phyloP scores from a whole-genome alignment of 2,329 filamentous ascomycete species.

The Aspergillus candidus region DNA sequence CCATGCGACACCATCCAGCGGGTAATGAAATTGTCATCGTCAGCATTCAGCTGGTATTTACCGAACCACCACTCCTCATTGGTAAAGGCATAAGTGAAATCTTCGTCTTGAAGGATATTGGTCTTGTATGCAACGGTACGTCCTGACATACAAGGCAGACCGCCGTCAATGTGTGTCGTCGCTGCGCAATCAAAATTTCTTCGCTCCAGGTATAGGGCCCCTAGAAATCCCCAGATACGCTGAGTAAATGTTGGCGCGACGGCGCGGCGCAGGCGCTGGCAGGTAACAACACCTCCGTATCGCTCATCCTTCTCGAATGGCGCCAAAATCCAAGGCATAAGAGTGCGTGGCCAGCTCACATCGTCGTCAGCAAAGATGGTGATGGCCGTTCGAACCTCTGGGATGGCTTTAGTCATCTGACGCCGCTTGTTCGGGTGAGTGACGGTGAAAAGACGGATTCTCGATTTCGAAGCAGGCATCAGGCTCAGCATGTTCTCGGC shows the following conservation, averaged over 20 bases:
- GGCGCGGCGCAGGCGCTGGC: conserved; percentile 73
- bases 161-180: conserved; percentile 89
- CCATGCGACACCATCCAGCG: conserved; percentile 88
- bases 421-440: conserved; percentile 90
- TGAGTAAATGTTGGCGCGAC: conserved; percentile 54
- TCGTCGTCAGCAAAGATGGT: conserved; percentile 95
- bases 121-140: conserved; percentile 89
- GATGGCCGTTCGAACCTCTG: conserved; percentile 73
- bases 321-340: conserved; percentile 86
- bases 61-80: conserved; percentile 77
- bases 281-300: conserved; percentile 88
- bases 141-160: conserved; percentile 93
- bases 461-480: conserved; percentile 54
- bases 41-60: conserved; percentile 83
- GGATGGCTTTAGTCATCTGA: conserved; percentile 86
- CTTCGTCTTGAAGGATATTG: conserved; percentile 75
- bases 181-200: conserved; percentile 96
- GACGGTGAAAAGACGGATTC: conserved; percentile 68
- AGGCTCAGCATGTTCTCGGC: conserved; percentile 56
- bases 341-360: conserved; percentile 80
- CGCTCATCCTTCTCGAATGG: conserved; percentile 73
- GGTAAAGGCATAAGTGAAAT: conserved; percentile 83
- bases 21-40: conserved; percentile 98
- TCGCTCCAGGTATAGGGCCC: conserved; percentile 84
- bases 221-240: conserved; percentile 79